Base-by-base conservation (phyloP, 2,329 filamentous ascomycete genomes). In the Penicillium sp. region DNA sequence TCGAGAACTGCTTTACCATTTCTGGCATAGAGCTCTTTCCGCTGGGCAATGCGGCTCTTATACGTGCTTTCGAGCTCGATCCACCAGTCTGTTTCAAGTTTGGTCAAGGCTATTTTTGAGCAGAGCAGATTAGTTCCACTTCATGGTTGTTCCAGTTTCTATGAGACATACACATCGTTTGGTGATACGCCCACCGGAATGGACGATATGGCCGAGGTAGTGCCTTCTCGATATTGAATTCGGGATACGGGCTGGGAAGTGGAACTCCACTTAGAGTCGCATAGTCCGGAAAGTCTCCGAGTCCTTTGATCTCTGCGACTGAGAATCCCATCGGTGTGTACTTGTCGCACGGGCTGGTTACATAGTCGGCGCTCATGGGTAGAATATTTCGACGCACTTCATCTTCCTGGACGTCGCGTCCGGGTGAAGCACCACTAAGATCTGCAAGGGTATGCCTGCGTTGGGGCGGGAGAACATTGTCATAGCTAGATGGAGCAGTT, bases 41-140 rank as follows among this genome's bases (percentile, higher is more conserved):
- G 87, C 67, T 92, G 84, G 6, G 79, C 78, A 60, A 96, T 86
- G 23, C 87, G 83, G 1, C 79, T 65, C 44, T 74, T 75, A 68
- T 96, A 96, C 3, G 83, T 88, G 47, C 78, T 86, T 62, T 94
- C 90, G 2, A 96, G 80, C 72, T 96, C 91, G n/a, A 96, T 77
- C 91, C 91, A 96, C 83, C 87, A 96, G 68, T 95, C 86, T 0
- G 85, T 77, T 58, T 96, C 89, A 71, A 94, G 76, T 63, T 90
- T 95, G 41, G 82, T 86, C 9, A 93, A 77, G 2, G 90, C 89
- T 94, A 56, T 46, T 53, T 46, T 18, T 27, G 6, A 5, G 39
- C 0, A 10, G 0, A 27, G 32, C 1, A 16, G 8, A 50, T 47
- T 23, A 57, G 38, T 12, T 37, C 35, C 37, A 41, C 8, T 18